Percentiles rank a stretch among this genome's conserved stretches.
phyloP scores from a whole-genome alignment of 495 filamentous ascomycete genomes.

The Apiosordaria backusii region DNA sequence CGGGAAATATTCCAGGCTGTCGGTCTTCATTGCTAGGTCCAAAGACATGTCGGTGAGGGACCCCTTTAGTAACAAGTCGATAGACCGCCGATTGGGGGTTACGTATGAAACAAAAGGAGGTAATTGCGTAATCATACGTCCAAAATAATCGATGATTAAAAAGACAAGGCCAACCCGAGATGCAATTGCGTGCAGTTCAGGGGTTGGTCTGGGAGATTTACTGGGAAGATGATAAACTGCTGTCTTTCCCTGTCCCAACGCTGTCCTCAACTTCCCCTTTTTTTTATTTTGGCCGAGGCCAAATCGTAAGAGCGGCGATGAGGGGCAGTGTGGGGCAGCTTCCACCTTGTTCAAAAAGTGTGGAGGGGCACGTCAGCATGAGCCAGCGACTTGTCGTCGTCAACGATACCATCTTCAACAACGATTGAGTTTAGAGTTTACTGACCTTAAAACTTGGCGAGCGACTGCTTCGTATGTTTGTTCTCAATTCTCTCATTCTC shows the following conservation, averaged over 20 bases:
- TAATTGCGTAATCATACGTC: constrained; percentile 10
- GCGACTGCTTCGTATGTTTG: not conserved
- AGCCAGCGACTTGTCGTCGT: constrained; percentile 9
- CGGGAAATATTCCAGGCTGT: not conserved
- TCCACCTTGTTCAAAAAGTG: constrained; percentile 17
- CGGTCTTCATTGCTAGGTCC: not conserved
- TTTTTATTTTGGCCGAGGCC: not conserved
- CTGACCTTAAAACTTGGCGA: constrained; percentile 4
- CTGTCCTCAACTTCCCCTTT: constrained; percentile 3
- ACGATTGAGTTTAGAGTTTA: too few species aligned
- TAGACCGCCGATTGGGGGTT: not conserved
- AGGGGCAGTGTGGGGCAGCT: constrained; percentile 32
- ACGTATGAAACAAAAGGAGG: not conserved
- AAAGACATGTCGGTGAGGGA: not conserved
- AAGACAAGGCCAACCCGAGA: constrained; percentile 2
- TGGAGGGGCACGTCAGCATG: constrained; percentile 30
- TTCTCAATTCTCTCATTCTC: not conserved
- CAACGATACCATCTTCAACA: not conserved
- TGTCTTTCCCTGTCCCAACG: not conserved
- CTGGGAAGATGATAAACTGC: not conserved
- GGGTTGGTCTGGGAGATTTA: not conserved
- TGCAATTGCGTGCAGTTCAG: constrained; percentile 7
- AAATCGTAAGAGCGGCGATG: constrained; percentile 22
- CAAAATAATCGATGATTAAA: not conserved
- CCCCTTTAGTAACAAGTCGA: not conserved